phyloP scores from a whole-genome alignment of 805 yeast species.

The Ogataea kodamae region DNA sequence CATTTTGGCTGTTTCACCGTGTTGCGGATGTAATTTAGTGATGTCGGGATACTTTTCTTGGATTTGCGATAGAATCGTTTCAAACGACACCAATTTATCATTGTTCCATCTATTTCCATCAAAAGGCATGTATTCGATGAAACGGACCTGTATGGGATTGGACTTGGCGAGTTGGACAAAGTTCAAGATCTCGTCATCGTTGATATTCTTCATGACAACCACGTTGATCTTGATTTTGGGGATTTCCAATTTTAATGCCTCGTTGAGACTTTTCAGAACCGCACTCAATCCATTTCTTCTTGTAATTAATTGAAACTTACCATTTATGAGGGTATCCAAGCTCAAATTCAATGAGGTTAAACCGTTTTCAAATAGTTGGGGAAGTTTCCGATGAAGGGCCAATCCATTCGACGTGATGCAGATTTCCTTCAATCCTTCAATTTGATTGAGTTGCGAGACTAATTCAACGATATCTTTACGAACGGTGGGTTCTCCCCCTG shows the following conservation, averaged over 20 bases:
- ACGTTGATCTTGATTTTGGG: slow-evolving; percentile 47
- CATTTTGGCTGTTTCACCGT: slow-evolving; percentile 51
- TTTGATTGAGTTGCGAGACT: slow-evolving; percentile 35
- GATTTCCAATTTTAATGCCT: slow-evolving; percentile 42
- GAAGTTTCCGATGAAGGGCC: slow-evolving; percentile 46
- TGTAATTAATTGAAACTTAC: slow-evolving; percentile 47
- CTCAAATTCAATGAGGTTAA: slow-evolving; percentile 46
- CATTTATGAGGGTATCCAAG: slow-evolving; percentile 49
- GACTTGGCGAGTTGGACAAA: slow-evolving; percentile 42
- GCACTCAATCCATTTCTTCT: slow-evolving; percentile 46
- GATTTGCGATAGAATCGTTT: slow-evolving; percentile 40
- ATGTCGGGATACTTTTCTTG: slow-evolving; percentile 30
- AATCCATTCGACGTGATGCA: slow-evolving; percentile 53
- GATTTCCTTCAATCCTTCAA: slow-evolving; percentile 44
- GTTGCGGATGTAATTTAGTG: slow-evolving; percentile 21
- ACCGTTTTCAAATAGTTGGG: slow-evolving; percentile 39
- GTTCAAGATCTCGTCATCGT: slow-evolving; percentile 49
- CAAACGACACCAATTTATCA: slow-evolving; percentile 42
- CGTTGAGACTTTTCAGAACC: slow-evolving; percentile 42
- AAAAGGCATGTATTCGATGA: slow-evolving; percentile 59
- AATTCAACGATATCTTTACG: slow-evolving; percentile 46
- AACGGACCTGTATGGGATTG: slow-evolving; percentile 44
- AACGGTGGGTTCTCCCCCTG: slow-evolving; percentile 58
- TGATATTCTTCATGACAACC: slow-evolving; percentile 47
- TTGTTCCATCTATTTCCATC: slow-evolving; percentile 52